Evolutionary conservation across 306 rosid genomes (phyloP), one percentile per base, ranked within the genome.

Genomic region (Astragalus glycyphyllos): DNA sequence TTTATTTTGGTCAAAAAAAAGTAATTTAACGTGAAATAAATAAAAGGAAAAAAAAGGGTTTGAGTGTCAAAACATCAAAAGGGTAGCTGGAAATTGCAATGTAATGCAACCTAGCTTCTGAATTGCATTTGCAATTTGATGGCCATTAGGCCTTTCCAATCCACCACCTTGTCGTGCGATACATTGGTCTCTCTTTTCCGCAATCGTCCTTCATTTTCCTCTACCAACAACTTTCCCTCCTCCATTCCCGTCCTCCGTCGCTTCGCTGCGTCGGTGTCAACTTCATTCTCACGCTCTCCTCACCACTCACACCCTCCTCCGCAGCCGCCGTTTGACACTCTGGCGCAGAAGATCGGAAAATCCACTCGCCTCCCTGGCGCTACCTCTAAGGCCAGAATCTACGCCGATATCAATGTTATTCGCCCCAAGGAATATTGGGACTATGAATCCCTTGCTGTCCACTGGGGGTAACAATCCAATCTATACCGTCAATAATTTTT

Each of bases 291-390:
- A 50, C 80, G 62, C 60, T 68, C 13, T 68, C 31, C 23, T 68
- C 23, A n/a, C 68, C 88, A 5, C 68, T 41, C 16, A 2, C 85
- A 59, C 35, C 16, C 40, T 71, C 35, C 57, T 3, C 76, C 82
- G 31, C 74, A 61, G 35, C 65, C 79, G 1, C 82, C 79, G 17
- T 35, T 65, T 23, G 90, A 77, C 84, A 86, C 84, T 75, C 90
- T 91, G 97, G 97, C 97, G 75, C 96, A 86, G 82, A 88, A 88
- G 85, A 91, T 91, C 63, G 95, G 92, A 6, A 91, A 91, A 69
- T 62, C 96, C 54, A 81, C 81, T 59, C 97, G 97, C 88, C 91
- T 85, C 49, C 86, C 97, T 23, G 96, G 97, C 89, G 97, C 91
- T 61, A 74, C 90, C 79, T 89, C 96, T 20, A 85, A 82, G 78